A percentile compares a stretch with the other conserved stretches of the same genome.
phyloP scores from a whole-genome alignment of 495 filamentous ascomycete genomes.

The Arthonia radiata region DNA sequence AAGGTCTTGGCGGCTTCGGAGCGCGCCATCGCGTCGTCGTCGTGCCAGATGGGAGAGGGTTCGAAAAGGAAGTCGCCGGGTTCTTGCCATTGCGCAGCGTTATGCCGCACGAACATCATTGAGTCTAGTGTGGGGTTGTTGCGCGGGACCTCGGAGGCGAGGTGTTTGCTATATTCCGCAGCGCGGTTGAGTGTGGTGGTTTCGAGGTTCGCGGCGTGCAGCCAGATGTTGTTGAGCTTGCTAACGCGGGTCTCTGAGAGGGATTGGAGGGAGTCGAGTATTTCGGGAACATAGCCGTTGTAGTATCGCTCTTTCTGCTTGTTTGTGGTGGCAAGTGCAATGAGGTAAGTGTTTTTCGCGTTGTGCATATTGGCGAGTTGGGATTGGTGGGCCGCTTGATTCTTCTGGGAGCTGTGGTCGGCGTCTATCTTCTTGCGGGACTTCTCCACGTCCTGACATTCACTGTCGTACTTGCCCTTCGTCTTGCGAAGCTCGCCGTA shows the following conservation, averaged over 20 bases:
- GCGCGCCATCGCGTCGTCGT: conserved; percentile 57
- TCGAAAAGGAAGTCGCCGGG: conserved; percentile 69
- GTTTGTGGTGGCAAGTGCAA: conserved; percentile 86
- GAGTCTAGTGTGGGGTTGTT: conserved; percentile 79
- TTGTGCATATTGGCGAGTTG: conserved; percentile 88
- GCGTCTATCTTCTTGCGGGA: conserved; percentile 83
- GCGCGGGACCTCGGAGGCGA: conserved; percentile 58
- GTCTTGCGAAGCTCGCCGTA: conserved; percentile 73
- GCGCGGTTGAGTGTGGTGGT: conserved; percentile 42
- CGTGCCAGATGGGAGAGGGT: conserved; percentile 91
- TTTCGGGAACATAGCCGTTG: conserved; percentile 82
- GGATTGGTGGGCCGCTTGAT: conserved; percentile 69
- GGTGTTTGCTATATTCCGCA: conserved; percentile 38
- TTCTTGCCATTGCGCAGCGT: conserved; percentile 55
- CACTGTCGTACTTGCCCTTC: conserved; percentile 78
- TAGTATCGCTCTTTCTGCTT: conserved; percentile 92
- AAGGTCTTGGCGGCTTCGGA: conserved; percentile 75
- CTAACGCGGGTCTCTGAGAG: conserved; percentile 67
- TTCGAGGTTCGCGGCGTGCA: conserved; percentile 55
- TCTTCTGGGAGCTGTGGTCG: conserved; percentile 61
- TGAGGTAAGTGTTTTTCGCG: conserved; percentile 91
- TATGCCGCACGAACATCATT: conserved; percentile 92
- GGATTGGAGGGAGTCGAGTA: conserved; percentile 76
- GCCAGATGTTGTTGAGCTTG: conserved; percentile 72
- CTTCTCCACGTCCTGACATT: conserved; percentile 85